Percentiles rank a stretch among this genome's conserved stretches.
phyloP scores from a whole-genome alignment of 106 monocot genomes.

The Apostasia shenzhenica region DNA sequence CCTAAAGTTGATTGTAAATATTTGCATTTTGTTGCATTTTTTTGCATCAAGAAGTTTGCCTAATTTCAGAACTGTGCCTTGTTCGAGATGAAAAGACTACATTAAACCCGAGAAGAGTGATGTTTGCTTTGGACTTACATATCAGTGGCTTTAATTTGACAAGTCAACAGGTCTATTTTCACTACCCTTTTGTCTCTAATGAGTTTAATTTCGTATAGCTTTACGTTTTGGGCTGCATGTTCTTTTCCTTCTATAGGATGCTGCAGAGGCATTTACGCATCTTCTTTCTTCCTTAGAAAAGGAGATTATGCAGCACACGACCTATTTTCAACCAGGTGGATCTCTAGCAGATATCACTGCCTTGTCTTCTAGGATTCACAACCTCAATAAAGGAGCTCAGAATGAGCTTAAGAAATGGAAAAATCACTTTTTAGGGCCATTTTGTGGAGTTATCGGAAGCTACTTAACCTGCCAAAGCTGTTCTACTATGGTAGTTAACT shows the following conservation, averaged over 20 bases:
- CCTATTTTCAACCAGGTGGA: slow-evolving; percentile 21
- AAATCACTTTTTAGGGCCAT: slow-evolving; percentile 48
- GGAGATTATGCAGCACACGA: slow-evolving; percentile 34
- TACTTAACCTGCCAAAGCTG: slow-evolving; percentile 63
- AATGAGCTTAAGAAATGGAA: slow-evolving; percentile 46
- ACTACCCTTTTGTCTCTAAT: not conserved
- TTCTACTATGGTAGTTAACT: slow-evolving; percentile 46
- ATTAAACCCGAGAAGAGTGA: slow-evolving; percentile 62
- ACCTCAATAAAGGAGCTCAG: slow-evolving; percentile 16
- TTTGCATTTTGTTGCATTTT: not conserved
- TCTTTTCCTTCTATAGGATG: slow-evolving; percentile 50
- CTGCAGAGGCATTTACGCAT: slow-evolving; percentile 81
- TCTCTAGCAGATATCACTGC: slow-evolving; percentile 44
- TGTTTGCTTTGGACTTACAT: slow-evolving; percentile 60
- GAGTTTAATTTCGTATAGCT: not conserved
- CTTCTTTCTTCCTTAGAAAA: slow-evolving; percentile 69
- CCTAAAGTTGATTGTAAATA: no score
- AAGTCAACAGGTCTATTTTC: slow-evolving; percentile 62
- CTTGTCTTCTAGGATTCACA: slow-evolving; percentile 38
- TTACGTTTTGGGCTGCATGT: not conserved
- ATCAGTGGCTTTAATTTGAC: slow-evolving; percentile 56
- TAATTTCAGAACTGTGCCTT: slow-evolving; percentile 42
- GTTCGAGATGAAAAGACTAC: slow-evolving; percentile 40
- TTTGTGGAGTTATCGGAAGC: slow-evolving; percentile 74
- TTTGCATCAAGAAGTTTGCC: not conserved